A percentile compares a stretch with the other conserved stretches of the same genome.
phyloP scores from a whole-genome alignment of 2,329 filamentous ascomycete genomes.

The Aspergillaceae sp. region DNA sequence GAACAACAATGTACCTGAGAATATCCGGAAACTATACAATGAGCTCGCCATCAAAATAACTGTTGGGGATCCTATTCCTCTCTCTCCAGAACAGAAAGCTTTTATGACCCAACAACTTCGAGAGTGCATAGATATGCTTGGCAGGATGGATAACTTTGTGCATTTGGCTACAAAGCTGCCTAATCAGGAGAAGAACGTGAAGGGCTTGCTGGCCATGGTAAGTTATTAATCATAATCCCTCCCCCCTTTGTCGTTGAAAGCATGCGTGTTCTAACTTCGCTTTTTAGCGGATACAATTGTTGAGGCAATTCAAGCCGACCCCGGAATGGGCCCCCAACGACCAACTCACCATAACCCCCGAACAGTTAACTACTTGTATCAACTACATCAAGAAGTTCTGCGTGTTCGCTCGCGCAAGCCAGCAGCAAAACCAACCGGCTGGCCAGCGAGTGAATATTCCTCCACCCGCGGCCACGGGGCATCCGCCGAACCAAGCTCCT shows the following conservation, averaged over 20 bases:
- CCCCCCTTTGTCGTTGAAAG: not conserved
- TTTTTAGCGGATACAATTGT: constrained; percentile 34
- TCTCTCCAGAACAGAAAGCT: constrained; percentile 32
- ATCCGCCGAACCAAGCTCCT: constrained; percentile 13
- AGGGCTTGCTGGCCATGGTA: constrained; percentile 32
- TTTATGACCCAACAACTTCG: constrained; percentile 33
- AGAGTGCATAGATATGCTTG: constrained; percentile 34
- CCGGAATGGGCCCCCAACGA: constrained; percentile 37
- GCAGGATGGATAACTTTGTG: constrained; percentile 36
- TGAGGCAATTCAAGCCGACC: constrained; percentile 37
- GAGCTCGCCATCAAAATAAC: constrained; percentile 27
- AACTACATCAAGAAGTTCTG: constrained; percentile 36
- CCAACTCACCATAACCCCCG: constrained; percentile 35
- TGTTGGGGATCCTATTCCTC: constrained; percentile 21
- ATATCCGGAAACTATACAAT: constrained; percentile 31
- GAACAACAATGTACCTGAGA: constrained; percentile 31
- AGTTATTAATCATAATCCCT: constrained; percentile 3
- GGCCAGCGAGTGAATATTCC: constrained; percentile 16
- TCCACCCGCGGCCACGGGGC: constrained; percentile 12
- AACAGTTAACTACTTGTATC: constrained; percentile 30
- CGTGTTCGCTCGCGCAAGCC: constrained; percentile 28
- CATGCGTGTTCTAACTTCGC: constrained; percentile 8
- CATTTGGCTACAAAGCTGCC: constrained; percentile 31
- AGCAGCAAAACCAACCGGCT: constrained; percentile 20
- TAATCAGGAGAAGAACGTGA: constrained; percentile 32